Base-by-base conservation (phyloP, 2,329 filamentous ascomycete species). In the Beauveria australis region DNA sequence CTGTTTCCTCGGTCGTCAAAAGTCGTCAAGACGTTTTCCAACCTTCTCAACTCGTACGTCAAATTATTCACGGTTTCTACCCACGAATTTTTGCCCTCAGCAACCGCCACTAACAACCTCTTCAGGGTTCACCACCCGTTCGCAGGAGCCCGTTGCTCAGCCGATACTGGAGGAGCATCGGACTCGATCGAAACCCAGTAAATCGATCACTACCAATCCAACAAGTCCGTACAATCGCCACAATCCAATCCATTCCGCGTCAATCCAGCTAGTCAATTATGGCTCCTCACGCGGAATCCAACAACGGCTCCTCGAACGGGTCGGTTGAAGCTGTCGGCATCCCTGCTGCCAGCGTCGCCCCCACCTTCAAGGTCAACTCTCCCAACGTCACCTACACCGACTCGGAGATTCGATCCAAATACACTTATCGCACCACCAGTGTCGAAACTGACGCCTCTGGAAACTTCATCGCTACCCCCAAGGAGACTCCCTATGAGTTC, bases 11-110 rank as follows among this genome's bases (percentile, higher is more conserved):
- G 85, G 79, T 89, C 86, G 78, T 76, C 67, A 65, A 72, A 72
- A 76, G 75, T 77, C 87, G 88, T 84, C 91, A 96, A 90, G 80
- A 96, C 91, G 92, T 97, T 96, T 88, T 93, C 92, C 83, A 97
- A 96, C 81, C 89, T 95, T 71, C 88, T 97, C 70, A 94, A 94
- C 85, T 96, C 92, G 92, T 96, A 84, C 76, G 91, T 73, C 19
- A 3, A 47, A 12, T 7, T 14, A n/a, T 28, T 1, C 26, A 14
- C 19, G 26, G 2, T 12, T n/a, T 26, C 19, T 9, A 14, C 10
- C 3, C 12, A 37, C 24, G 18, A 7, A 24, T 6, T 33, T 10
- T 10, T 12, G 1, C n/a, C 41, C 26, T 14, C 30, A 37, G 24
- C 7, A 2, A 40, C 19, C 16, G 40, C 10, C 14, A 47, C 43